Base-by-base conservation (phyloP, 768 basidiomycete genomes). In the Multifurca ochricompacta region DNA sequence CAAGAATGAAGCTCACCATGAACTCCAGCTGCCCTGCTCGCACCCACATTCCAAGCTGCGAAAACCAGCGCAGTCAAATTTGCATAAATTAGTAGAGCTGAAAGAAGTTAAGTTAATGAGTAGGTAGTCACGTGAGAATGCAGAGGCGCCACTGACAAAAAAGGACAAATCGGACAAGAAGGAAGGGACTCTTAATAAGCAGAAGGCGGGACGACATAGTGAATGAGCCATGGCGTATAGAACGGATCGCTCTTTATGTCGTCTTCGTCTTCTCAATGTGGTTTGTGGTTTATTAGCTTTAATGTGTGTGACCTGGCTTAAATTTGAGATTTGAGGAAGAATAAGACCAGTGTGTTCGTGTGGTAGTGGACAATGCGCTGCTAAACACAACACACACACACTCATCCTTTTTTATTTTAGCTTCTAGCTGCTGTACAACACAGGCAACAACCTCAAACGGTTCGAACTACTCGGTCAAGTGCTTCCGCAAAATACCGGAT, bases 401-500 rank as follows among this genome's bases (percentile, higher is more conserved):
- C 36, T 19, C 30, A 30, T n/a, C 9, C 6, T 19, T 10, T 44
- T 35, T 21, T 28, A 27, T 23, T 6, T 18, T 10, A 41, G 18
- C 18, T 40, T 54, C 32, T 30, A 14, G 2, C 16, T n/a, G 13
- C 7, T 27, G 9, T 2, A 9, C 34, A 16, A 7, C 27, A 31
- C 41, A 49, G 25, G 18, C 41, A 11, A 25, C 13, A 37, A 40
- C 43, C 43, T 56, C 39, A 56, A 18, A 68, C 62, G 5, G 74
- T 74, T 35, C 81, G 77, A 45, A 89, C 80, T 11, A 76, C 85
- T 65, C 71, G 75, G 71, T 91, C 87, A 59, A 92, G 67, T 61
- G 72, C 72, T 66, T 74, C 74, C 19, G 85, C 89, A 75, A 91
- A 82, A 68, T 87, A 87, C 32, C 69, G 53, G n/a, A 95, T 69